Base-by-base conservation (phyloP, 2,329 filamentous ascomycete species). In the Sarocladiaceae sp. region DNA sequence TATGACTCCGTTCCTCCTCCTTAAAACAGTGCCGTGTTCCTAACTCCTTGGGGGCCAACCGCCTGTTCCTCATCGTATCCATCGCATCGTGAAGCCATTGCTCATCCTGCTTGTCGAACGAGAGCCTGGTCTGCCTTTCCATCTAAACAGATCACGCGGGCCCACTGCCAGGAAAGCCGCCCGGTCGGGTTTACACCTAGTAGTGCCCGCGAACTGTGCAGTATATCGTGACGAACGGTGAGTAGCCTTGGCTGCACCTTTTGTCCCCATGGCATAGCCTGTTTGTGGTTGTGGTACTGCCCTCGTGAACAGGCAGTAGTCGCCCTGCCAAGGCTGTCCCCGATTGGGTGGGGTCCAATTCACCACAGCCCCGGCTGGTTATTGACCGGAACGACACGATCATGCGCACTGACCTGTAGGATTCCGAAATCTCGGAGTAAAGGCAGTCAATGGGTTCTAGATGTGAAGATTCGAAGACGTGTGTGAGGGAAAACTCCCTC, bases 301-400 rank as follows among this genome's bases (percentile, higher is more conserved):
- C 40, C 40, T 7, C 40, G 40, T 44, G 40, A 26, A 22, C 40
- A 44, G 40, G 40, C 12, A 40, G 37, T 22, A n/a, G n/a, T n/a
- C 23, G 40, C 40, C 40, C 20, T 44, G 40, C 40, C 40, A 44
- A 44, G 37, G 17, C 18, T 15, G 37, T 15, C 8, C n/a, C 11
- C 22, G 40, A 28, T 22, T 44, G 40, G 22, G 17, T n/a, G n/a
- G n/a, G n/a, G n/a, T n/a, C n/a, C n/a, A n/a, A n/a, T n/a, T n/a
- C n/a, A n/a, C n/a, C n/a, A n/a, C n/a, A n/a, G n/a, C n/a, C n/a
- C n/a, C n/a, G n/a, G n/a, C n/a, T n/a, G n/a, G n/a, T n/a, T n/a
- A n/a, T n/a, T n/a, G n/a, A 17, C 35, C 35, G 35, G 35, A 17
- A 37, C 35, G 35, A 37, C 18, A 17, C 15, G 35, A 37, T n/a